Evolutionary conservation across 495 filamentous ascomycete species (phyloP), one percentile per base, ranked within the genome.

Genomic region (Durotheca rogersii): DNA sequence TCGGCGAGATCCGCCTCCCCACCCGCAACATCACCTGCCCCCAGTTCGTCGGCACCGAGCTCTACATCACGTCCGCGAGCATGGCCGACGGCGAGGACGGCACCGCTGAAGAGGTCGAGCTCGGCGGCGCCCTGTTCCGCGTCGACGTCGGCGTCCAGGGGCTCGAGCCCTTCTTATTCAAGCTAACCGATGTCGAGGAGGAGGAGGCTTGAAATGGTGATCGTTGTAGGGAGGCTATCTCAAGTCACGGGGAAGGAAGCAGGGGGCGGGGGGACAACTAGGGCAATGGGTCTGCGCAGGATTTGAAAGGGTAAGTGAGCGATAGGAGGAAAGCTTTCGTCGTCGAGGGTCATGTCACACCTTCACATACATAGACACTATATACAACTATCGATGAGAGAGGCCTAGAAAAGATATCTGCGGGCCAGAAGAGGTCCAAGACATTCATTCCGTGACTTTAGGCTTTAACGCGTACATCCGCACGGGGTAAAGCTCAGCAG

Each of bases 41-140:
- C 2, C 72, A 79, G 31, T 89, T 93, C 63, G 84, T 85, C 20
- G 87, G 84, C 1, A 85, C 78, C 11, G 84, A 88, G 67, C 66
- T 93, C 57, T 86, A 82, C 64, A 84, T 91, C 50, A 92, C 87
- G 16, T 84, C 79, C 20, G 88, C 86, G 10, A 72, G 63, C 12
- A 76, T 78, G 53, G 78, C 79, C 56, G 79, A 84, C 49, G 80
- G 62, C 49, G 80, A 61, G 12, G 70, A 82, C 44, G 72, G 73
- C 12, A 70, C 78, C 35, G 76, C 77, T 4, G 72, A 82, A 53
- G 85, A 84, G 39, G 77, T 76, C 45, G 71, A 73, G 70, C 79
- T 77, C 41, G 80, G 84, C 17, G 88, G 87, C 6, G 79, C 72
- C 20, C 33, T 90, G 40, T 91, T 85, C 62, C 75, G 65, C 55